Evolutionary conservation across 345 rosid species (phyloP), one percentile per base, ranked within the genome.

Genomic region (Citrus australasica): DNA sequence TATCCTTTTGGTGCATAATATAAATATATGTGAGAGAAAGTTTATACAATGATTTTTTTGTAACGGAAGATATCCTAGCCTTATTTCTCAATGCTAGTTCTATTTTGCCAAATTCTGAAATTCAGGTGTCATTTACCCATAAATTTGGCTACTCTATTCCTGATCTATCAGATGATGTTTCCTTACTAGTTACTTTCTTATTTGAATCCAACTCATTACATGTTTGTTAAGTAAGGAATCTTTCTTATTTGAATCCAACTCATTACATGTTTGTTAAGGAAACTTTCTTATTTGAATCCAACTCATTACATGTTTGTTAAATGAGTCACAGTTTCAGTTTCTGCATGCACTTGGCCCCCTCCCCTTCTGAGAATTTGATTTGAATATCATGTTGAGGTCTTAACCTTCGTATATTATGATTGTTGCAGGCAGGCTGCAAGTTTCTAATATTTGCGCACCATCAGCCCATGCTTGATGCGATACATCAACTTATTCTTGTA

Each of bases 361-460:
- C 38, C 2, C 7, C 38, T 37, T 6, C 8, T 24, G 48, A 11
- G 24, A 9, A 60, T 28, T 13, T 51, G 10, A 28, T 38, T 73
- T 78, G 24, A 24, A 33, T 58, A 42, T 77, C 30, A 38, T 35
- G 64, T 68, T 72, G 19, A 73, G 28, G 30, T 60, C 66, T 62
- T 55, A 69, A 6, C 7, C n/a, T 38, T 71, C 67, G 16, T 76
- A 66, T 40, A 60, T 70, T 24, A 46, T 71, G 56, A 63, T 83
- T 66, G 38, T 67, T 89, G 86, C 94, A 95, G 98, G 98, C 98
- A 62, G 94, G 90, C 78, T 95, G 98, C 93, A 95, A 95, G 84
- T 95, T 95, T 89, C 87, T 95, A 35, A 87, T 93, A 74, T 95
- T 93, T 92, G 98, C 98, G 2, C 98, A 93, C 82, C 99, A 95